Evolutionary conservation across 2,329 filamentous ascomycete genomes (phyloP).

Genomic region (Sclerotinia borealis): DNA sequence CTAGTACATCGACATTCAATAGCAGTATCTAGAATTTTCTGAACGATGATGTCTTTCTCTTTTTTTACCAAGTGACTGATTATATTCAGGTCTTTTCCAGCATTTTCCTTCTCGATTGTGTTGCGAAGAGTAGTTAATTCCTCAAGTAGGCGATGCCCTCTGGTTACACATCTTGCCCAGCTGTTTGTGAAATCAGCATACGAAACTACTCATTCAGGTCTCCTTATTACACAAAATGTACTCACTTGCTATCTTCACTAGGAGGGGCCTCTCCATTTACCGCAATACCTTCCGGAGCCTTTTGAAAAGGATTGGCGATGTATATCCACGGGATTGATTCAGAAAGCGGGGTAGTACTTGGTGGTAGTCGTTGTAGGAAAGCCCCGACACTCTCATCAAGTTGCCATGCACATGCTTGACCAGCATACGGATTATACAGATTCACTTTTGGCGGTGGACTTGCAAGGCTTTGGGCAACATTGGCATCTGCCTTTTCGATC

Average conservation of each 20-base stretch:
- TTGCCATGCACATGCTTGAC: constrained; percentile 50
- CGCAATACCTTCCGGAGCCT: constrained; percentile 24
- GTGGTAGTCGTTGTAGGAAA: constrained; percentile 65
- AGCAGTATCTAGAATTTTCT: constrained; percentile 57
- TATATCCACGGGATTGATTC: constrained; percentile 62
- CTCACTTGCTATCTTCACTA: constrained; percentile 20
- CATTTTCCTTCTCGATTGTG: constrained; percentile 43
- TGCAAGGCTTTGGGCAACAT: constrained; percentile 17
- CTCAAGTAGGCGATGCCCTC: constrained; percentile 30
- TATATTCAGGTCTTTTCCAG: constrained; percentile 14
- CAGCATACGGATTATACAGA: constrained; percentile 55
- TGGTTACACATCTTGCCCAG: constrained; percentile 17
- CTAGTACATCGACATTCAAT: constrained; percentile 49
- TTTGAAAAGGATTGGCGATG: constrained; percentile 56
- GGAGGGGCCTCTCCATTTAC: constrained; percentile 22
- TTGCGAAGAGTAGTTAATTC: constrained; percentile 35
- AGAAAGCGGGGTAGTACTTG: constrained; percentile 47
- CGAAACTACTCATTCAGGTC: not conserved
- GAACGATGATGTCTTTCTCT: constrained; percentile 40
- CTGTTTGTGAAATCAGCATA: not conserved
- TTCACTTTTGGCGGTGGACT: constrained; percentile 9
- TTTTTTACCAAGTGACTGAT: constrained; percentile 23
- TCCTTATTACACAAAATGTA: not conserved
- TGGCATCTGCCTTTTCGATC: constrained; percentile 32
- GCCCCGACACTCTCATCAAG: constrained; percentile 55